Evolutionary conservation across 495 filamentous ascomycete genomes (phyloP).

Genomic region (Podospora fimiseda): DNA sequence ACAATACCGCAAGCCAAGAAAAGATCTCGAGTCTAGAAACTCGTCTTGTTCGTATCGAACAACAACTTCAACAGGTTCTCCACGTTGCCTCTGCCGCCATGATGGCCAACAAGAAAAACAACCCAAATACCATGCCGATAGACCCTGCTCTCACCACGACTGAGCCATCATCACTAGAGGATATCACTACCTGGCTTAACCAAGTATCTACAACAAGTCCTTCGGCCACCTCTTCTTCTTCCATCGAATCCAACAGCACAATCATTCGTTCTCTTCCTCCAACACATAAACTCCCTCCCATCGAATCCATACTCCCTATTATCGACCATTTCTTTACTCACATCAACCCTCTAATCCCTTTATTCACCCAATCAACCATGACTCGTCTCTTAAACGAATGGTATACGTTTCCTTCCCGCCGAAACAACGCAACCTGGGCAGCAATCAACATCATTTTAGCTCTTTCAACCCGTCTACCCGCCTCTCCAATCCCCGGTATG

Average conservation of each 20-base stretch:
- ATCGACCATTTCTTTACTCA: conserved; percentile 26
- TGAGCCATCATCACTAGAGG: too few relatives aligned
- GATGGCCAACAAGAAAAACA: not conserved
- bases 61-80: conserved; percentile 25
- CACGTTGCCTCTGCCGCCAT: conserved; percentile 2
- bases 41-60: conserved; percentile 29
- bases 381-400: conserved; percentile 22
- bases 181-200: not conserved
- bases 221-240: not conserved
- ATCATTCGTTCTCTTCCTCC: not conserved
- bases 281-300: conserved; percentile 15
- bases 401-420: conserved; percentile 13
- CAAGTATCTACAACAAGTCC: not conserved
- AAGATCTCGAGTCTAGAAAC: conserved; percentile 18
- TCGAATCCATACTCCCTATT: conserved; percentile 22
- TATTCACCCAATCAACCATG: conserved; percentile 24
- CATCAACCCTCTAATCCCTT: conserved; percentile 27
- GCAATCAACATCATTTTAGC: conserved; percentile 28
- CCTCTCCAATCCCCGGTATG: conserved; percentile 10
- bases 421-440: conserved; percentile 17
- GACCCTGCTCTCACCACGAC: not conserved
- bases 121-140: not conserved
- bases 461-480: conserved; percentile 20
- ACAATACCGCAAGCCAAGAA: too few relatives aligned
- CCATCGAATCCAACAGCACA: not conserved